These are phyloP conservation scores for Vigna trinervia DNA, from an alignment of 306 rosid species.

Conservation along the genomic window DNA sequence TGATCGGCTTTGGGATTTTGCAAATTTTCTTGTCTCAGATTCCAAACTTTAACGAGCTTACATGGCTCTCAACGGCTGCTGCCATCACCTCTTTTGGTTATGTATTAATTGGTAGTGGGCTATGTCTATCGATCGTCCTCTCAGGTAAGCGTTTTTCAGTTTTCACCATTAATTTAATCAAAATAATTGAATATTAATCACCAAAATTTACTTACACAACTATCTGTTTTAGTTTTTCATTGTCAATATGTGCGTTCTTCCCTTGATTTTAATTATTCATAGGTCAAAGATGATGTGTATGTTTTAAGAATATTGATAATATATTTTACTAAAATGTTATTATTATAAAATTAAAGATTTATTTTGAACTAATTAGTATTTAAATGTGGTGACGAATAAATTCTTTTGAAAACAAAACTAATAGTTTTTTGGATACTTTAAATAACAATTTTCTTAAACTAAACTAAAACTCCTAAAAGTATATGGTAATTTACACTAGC, in stretches of 20 bases:
- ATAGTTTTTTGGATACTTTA: background rate
- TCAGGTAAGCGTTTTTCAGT: slow-evolving; percentile 42
- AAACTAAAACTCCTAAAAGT: background rate
- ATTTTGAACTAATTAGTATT: background rate
- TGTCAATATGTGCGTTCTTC: background rate
- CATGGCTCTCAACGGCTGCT: slow-evolving; percentile 66
- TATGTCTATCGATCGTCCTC: slow-evolving; percentile 52
- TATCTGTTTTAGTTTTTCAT: no score
- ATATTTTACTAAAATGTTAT: background rate
- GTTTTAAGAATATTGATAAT: background rate
- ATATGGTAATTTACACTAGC: no score
- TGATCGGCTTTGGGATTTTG: slow-evolving; percentile 57
- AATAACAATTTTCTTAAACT: background rate
- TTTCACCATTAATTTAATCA: background rate
- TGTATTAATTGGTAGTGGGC: slow-evolving; percentile 58
- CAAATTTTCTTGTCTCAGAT: slow-evolving; percentile 68
- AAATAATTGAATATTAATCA: no score
- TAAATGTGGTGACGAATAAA: background rate
- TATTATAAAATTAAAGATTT: background rate
- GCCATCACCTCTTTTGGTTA: slow-evolving; percentile 73
- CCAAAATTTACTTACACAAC: background rate
- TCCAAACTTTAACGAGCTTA: slow-evolving; percentile 60
- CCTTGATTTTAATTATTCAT: background rate
- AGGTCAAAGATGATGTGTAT: background rate
- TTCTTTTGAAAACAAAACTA: background rate